Evolutionary conservation across 257 asterid genomes (phyloP).

Genomic region (Apocynum venetum): DNA sequence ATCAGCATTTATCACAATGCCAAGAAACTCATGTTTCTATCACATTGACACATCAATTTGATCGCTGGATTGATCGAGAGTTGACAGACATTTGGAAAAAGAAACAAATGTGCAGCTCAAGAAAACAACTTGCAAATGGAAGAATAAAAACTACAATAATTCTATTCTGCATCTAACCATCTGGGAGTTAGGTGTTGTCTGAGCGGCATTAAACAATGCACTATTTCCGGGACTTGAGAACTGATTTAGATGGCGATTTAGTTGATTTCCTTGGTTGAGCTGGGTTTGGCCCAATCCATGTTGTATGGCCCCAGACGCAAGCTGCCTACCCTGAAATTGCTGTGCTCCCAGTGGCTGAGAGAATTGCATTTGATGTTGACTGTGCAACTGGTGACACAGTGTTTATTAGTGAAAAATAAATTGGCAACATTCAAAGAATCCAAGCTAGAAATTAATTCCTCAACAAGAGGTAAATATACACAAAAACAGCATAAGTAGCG

Average conservation of each 20-base stretch:
- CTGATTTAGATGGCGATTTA: conserved; percentile 84
- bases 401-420: background rate
- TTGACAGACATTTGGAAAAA: background rate
- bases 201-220: conserved; percentile 89
- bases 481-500: background rate
- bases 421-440: background rate
- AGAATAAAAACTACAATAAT: conserved; percentile 4
- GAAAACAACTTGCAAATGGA: background rate
- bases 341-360: conserved; percentile 75
- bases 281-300: conserved; percentile 67
- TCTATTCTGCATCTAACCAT: conserved; percentile 46
- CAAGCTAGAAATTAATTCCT: background rate
- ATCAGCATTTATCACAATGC: background rate
- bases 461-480: background rate
- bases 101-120: background rate
- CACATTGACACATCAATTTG: background rate
- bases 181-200: conserved; percentile 71
- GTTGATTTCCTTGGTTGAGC: conserved; percentile 84
- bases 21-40: background rate
- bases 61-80: background rate
- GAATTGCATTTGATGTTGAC: conserved; percentile 91
- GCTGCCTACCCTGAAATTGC: conserved; percentile 85
- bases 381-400: conserved; percentile 51
- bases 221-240: conserved; percentile 78
- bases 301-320: conserved; percentile 73